Base-by-base conservation (phyloP, 495 filamentous ascomycete genomes). In the Parachaetomium inaequale region DNA sequence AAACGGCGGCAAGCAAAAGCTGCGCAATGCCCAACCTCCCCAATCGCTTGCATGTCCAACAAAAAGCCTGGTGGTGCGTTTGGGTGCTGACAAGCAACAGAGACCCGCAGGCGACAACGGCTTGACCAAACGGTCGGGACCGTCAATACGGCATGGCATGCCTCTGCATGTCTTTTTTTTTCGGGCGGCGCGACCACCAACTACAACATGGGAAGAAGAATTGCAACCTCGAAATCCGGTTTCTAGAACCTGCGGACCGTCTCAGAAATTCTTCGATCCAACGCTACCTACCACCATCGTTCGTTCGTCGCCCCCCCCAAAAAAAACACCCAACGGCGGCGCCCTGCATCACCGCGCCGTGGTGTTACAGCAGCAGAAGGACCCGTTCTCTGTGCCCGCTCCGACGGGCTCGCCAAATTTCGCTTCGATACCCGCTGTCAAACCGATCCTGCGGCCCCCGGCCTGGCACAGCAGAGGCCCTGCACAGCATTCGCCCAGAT, bases 391-490 rank as follows among this genome's bases (percentile, higher is more conserved):
- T 32, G 28, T 36, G 45, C 4, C 56, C 46, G 34, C 46, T 7
- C 23, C 10, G 46, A 52, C 36, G 58, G 58, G 47, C 17, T 52
- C 47, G 47, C 58, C 58, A 61, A 62, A 55, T 56, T 19, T 62
- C 59, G 53, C 59, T 56, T 61, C 50, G 50, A 40, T 34, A 28
- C 40, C 62, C 56, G 56, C 42, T 55, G 62, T 54, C 55, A 36
- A 54, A 50, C 58, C 58, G 34, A 53, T 61, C 49, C 59, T 61
- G 59, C 49, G 58, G 50, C 40, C 25, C 52, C 36, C 50, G 38
- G 40, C 58, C 49, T 55, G 51, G n/a, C 50, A 61, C 42, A n/a
- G 32, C 32, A 34, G 6, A 34, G 11, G 11, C 32, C 5, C 32
- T 6, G 11, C 5, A 34, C 46, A 34, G 26, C 49, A 53, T 38